Percentiles rank a stretch among this genome's conserved stretches.
Conservation (phyloP, 495 filamentous ascomycete genomes). For the Cetradonia linearis region DNA sequence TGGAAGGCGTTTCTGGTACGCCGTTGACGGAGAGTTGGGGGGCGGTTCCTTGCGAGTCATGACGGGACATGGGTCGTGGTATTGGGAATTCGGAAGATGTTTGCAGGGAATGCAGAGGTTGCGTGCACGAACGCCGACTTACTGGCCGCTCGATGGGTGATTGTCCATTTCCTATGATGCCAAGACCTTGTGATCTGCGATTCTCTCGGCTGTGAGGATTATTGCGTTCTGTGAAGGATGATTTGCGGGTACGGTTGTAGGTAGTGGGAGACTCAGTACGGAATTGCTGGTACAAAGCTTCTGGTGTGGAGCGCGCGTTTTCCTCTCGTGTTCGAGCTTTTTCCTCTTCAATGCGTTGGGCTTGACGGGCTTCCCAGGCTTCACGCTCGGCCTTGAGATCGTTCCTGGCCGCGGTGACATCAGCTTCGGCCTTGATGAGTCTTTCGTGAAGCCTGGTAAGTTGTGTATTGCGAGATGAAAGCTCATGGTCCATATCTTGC, state of each 20-base stretch:
- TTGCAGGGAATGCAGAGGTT: conserved; percentile 35
- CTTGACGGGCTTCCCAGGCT: conserved; percentile 49
- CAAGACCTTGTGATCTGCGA: conserved; percentile 31
- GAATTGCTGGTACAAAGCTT: conserved; percentile 36
- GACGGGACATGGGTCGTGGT: conserved; percentile 35
- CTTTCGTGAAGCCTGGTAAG: conserved; percentile 52
- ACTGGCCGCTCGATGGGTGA: conserved; percentile 28
- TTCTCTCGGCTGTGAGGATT: conserved; percentile 14
- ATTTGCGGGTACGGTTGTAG: conserved; percentile 38
- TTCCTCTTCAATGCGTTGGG: conserved; percentile 60
- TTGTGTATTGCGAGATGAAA: conserved; percentile 51
- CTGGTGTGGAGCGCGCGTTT: conserved; percentile 27
- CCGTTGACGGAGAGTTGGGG: conserved; percentile 28
- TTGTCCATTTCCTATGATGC: conserved; percentile 25
- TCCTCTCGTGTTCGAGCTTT: conserved; percentile 64
- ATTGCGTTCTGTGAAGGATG: conserved; percentile 30
- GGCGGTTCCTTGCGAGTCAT: conserved; percentile 31
- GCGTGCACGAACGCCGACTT: conserved; percentile 41
- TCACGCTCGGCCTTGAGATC: conserved; percentile 64
- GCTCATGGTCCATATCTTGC: conserved; percentile 47
- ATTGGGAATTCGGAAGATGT: conserved; percentile 32
- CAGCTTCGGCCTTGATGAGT: conserved; percentile 54
- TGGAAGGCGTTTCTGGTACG: conserved; percentile 45
- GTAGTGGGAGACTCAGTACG: conserved; percentile 41
- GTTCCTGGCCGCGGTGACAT: conserved; percentile 47